Conservation (phyloP, 345 rosid genomes). For the Toxicodendron radicans region DNA sequence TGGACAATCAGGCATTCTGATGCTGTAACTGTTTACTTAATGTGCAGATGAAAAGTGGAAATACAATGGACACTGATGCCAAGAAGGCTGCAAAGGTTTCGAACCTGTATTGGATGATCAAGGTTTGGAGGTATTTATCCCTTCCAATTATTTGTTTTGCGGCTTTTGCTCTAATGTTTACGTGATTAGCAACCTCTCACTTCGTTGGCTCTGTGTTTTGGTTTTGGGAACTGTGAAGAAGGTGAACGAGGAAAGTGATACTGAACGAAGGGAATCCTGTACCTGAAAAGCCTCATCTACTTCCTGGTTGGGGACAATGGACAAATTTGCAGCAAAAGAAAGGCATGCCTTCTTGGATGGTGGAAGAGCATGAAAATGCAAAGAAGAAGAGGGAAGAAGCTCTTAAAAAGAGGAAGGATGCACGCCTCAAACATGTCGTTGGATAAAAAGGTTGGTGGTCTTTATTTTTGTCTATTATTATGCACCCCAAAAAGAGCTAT, state of each 20-base stretch:
- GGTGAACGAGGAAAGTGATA: conserved; percentile 53
- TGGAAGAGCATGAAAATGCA: conserved; percentile 68
- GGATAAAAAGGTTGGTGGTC: conserved; percentile 69
- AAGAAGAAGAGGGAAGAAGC: conserved; percentile 64
- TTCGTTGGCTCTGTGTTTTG: conserved; percentile 7
- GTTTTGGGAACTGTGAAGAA: conserved; percentile 38
- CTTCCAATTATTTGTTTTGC: conserved; percentile 3
- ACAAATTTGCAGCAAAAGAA: conserved; percentile 67
- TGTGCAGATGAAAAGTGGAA: conserved; percentile 50
- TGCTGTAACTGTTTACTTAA: conserved; percentile 13
- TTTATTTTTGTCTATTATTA: conserved; percentile 9
- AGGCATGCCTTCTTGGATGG: conserved; percentile 85
- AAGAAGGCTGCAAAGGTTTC: conserved; percentile 33
- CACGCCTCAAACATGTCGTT: conserved; percentile 68
- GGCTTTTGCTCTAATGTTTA: background rate
- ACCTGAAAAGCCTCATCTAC: conserved; percentile 72
- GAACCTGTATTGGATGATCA: conserved; percentile 31
- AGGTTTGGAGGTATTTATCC: conserved; percentile 43
- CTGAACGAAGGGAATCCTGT: conserved; percentile 72
- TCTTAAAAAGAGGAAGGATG: conserved; percentile 82
- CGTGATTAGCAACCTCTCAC: conserved; percentile 10
- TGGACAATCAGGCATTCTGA: conserved; percentile 12
- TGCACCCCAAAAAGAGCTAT: background rate
- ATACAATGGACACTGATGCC: conserved; percentile 28
- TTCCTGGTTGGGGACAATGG: conserved; percentile 99